Percentiles rank a stretch among this genome's conserved stretches.
Evolutionary conservation across 202 grass and related monocot species (phyloP).

Genomic region (Zoysia matrella): DNA sequence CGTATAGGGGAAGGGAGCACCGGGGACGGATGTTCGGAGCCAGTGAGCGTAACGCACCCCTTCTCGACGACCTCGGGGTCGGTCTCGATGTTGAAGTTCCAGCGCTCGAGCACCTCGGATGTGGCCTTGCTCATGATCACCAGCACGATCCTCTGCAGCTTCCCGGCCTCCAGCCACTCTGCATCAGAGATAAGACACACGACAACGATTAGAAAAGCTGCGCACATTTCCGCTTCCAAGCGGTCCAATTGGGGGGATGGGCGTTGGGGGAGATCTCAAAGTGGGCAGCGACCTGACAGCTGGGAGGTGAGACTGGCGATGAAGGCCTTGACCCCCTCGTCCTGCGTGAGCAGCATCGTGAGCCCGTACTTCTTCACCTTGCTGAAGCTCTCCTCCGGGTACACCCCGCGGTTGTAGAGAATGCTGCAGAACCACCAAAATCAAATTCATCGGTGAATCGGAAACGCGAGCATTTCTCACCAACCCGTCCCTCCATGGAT

Average conservation of each 20-base stretch:
- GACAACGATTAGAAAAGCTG: neutral
- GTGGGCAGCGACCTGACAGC: conserved; percentile 63
- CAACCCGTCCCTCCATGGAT: neutral
- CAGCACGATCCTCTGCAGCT: conserved; percentile 90
- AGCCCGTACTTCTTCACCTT: conserved; percentile 99
- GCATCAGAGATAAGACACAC: conserved; percentile 1
- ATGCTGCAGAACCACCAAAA: conserved; percentile 58
- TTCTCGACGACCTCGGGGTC: conserved; percentile 90
- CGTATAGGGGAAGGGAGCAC: neutral
- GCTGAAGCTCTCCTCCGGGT: conserved; percentile 87
- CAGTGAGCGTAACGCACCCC: conserved; percentile 45
- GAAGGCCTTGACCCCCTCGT: conserved; percentile 82
- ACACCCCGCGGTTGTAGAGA: conserved; percentile 90
- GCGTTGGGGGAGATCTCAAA: neutral
- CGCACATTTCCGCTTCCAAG: neutral
- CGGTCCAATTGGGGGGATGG: neutral
- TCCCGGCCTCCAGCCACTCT: conserved; percentile 94
- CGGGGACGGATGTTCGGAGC: neutral
- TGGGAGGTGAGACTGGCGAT: conserved; percentile 74
- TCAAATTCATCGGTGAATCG: neutral
- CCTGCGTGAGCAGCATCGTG: conserved; percentile 86
- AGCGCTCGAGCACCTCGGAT: conserved; percentile 88
- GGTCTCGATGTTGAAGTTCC: conserved; percentile 95
- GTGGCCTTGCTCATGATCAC: conserved; percentile 96
- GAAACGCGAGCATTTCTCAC: neutral